Base-by-base conservation (phyloP, 2,329 filamentous ascomycete genomes). In the Bipolaris sorokiniana region DNA sequence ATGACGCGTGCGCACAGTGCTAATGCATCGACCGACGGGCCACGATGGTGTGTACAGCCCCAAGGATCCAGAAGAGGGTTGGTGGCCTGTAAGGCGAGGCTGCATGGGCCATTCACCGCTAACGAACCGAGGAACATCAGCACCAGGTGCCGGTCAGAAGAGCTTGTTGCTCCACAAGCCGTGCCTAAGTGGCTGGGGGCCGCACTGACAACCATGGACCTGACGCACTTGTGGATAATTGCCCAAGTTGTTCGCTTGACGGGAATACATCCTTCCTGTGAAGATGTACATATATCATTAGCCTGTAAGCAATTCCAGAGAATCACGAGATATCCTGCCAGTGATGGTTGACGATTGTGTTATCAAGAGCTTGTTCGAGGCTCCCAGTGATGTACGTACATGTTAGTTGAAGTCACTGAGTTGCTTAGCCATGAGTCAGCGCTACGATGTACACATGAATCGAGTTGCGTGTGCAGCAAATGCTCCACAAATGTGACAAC, bases 31-130 rank as follows among this genome's bases (percentile, higher is more conserved):
- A 59, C 46, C 57, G 61, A 65, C 63, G 62, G 63, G 42, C 60
- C 65, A 54, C 54, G 54, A 51, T 47, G 28, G 53, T 54, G 52
- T 54, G 51, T 65, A 63, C 56, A 62, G 62, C 68, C 65, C 61
- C 54, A 33, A 48, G 51, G 44, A 51, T 58, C 54, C 58, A 48
- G 48, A 53, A 58, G 48, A 45, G 61, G 66, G 44, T 59, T 57
- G 56, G 49, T 40, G 28, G 62, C 60, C 54, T 64, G 62, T 51
- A 49, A 50, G n/a, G 62, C 69, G 71, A 64, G 67, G 68, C 68
- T 71, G 67, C 66, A 68, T 63, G 48, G 53, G 60, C 60, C 58
- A 59, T 59, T 61, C 67, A 64, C 69, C 63, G 67, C 70, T 69
- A 69, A 62, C 52, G 53, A 51, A 49, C 31, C 52, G 33, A 48